Percentiles rank a stretch among this genome's conserved stretches.
Evolutionary conservation across 2,329 filamentous ascomycete species (phyloP).

Genomic region (Exophiala sp.): DNA sequence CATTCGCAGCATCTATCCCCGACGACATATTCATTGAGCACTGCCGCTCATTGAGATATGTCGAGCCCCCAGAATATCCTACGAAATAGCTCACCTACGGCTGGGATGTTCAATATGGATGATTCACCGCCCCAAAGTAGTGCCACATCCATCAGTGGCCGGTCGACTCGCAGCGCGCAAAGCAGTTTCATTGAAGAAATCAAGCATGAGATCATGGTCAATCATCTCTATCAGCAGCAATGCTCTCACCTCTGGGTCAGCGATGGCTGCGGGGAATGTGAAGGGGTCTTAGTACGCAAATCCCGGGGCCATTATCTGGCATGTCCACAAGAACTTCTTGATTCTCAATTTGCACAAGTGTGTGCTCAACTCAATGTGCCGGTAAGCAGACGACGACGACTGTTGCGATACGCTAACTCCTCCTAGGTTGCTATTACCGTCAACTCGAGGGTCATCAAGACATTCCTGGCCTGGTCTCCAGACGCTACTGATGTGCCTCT

Average conservation of each 20-base stretch:
- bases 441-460: slow-evolving; percentile 57
- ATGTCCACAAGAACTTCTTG: slow-evolving; percentile 60
- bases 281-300: slow-evolving; percentile 68
- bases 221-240: slow-evolving; percentile 75
- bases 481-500: slow-evolving; percentile 54
- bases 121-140: slow-evolving; percentile 46
- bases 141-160: slow-evolving; percentile 37
- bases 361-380: slow-evolving; percentile 66
- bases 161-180: slow-evolving; percentile 43
- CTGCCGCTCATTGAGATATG: not conserved
- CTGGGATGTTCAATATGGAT: not conserved
- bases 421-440: slow-evolving; percentile 60
- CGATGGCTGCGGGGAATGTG: slow-evolving; percentile 60
- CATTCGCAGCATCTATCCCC: not conserved
- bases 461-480: slow-evolving; percentile 49
- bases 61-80: not conserved
- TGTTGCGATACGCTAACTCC: not conserved
- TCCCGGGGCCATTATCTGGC: slow-evolving; percentile 63
- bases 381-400: slow-evolving; percentile 43
- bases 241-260: slow-evolving; percentile 68
- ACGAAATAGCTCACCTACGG: not conserved
- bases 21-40: not conserved
- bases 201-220: slow-evolving; percentile 77
- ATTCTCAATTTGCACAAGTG: slow-evolving; percentile 58
- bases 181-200: slow-evolving; percentile 63